These are phyloP conservation scores for Gaeumannomyces tritici DNA, from an alignment of 2,329 filamentous ascomycete species.

Conservation along the genomic window DNA sequence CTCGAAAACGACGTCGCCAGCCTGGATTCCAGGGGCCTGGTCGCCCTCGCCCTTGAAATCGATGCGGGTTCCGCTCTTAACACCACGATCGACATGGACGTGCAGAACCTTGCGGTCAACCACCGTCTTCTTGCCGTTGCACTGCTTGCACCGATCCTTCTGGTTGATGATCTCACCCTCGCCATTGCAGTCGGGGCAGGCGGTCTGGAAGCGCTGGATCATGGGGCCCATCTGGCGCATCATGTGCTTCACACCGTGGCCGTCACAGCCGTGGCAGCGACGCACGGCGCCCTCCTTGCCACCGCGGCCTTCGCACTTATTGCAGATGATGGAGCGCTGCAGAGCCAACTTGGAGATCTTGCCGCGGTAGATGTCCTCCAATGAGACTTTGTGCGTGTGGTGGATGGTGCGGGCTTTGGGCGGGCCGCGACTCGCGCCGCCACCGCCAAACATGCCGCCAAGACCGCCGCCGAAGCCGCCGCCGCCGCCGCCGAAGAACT, in stretches of 20 bases:
- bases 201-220: conserved; percentile 99
- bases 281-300: conserved; percentile 98
- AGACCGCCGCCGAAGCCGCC: conserved; percentile 63
- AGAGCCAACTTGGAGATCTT: conserved; percentile 96
- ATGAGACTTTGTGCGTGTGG: conserved; percentile 95
- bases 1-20: conserved; percentile 95
- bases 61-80: conserved; percentile 89
- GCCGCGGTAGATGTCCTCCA: conserved; percentile 96
- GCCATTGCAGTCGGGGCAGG: conserved; percentile 95
- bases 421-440: conserved; percentile 69
- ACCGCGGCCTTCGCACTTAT: conserved; percentile 86
- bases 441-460: conserved; percentile 69
- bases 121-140: conserved; percentile 93
- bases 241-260: conserved; percentile 98
- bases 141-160: conserved; percentile 95
- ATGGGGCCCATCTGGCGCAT: conserved; percentile 99
- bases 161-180: conserved; percentile 96
- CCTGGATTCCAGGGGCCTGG: conserved; percentile 83
- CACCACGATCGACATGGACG: conserved; percentile 92
- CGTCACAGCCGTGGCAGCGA: conserved; percentile 83
- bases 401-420: conserved; percentile 89
- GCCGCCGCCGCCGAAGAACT: conserved; percentile 80
- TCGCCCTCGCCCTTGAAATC: conserved; percentile 97
- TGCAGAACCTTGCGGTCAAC: conserved; percentile 97
- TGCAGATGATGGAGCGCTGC: conserved; percentile 94